Base-by-base conservation (phyloP, 352 stramenopile genomes). In the Phytophthora rubi region DNA sequence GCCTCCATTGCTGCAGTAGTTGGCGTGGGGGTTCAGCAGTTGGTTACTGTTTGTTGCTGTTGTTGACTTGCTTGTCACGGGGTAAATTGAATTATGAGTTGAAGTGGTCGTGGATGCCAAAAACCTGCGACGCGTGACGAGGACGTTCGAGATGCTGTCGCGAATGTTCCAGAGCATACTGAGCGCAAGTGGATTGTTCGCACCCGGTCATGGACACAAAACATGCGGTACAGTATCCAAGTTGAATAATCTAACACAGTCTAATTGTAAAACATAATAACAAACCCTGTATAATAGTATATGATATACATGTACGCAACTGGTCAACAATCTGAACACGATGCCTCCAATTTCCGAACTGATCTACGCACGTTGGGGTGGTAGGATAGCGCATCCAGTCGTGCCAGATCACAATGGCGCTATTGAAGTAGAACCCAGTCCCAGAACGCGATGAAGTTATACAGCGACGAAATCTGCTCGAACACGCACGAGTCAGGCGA, bases 81-180 rank as follows among this genome's bases (percentile, higher is more conserved):
- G 65, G 54, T 4, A 54, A 69, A 70, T 80, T 80, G 52, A 23
- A 62, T 65, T 73, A 67, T 80, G 72, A 80, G 55, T 75, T 75
- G 68, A 75, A 75, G 68, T 60, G 61, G 21, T 7, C 18, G 47
- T 6, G 6, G 1, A 3, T 6, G 0, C 1, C 12, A 9, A 49
- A 18, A 52, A 26, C 8, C 3, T 42, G 26, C n/a, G 18, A 44
- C 52, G 37, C 53, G 9, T 55, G 15, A 42, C n/a, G 39, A 4
- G 32, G 58, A 70, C 18, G 53, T 67, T 75, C 62, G 18, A 71
- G 42, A 75, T 2, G 7, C 8, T 7, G 18, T 67, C 68, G 32
- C 68, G 68, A 75, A 75, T 51, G 12, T 71, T 75, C 62, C 7
- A 75, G 62, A 75, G 42, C 42, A 64, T 26, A 26, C 23, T 3